These are phyloP conservation scores for Echria macrotheca DNA, from an alignment of 495 filamentous ascomycete genomes.

Conservation along the genomic window DNA sequence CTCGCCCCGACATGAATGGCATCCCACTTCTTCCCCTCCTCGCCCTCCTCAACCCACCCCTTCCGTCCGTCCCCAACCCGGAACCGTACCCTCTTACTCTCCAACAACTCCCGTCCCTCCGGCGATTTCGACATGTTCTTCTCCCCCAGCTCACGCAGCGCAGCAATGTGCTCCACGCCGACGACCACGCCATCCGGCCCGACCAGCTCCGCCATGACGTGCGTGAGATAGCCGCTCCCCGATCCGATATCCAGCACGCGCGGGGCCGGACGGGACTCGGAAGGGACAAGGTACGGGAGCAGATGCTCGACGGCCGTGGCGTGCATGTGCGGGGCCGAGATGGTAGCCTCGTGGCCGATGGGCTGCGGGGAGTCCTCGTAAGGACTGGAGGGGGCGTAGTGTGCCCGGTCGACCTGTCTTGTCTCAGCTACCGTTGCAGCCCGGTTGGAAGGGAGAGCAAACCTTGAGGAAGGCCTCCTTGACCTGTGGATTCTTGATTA, in stretches of 20 bases:
- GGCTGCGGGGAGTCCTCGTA: conserved; percentile 89
- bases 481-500: conserved; percentile 68
- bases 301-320: conserved; percentile 68
- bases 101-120: conserved; percentile 58
- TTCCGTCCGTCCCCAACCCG: conserved; percentile 75
- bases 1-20: conserved; percentile 96
- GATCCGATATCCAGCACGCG: conserved; percentile 83
- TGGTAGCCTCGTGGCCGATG: conserved; percentile 85
- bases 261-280: conserved; percentile 28
- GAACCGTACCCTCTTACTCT: conserved; percentile 60
- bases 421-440: no score
- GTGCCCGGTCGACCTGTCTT: conserved; percentile 88
- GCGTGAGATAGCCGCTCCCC: conserved; percentile 87
- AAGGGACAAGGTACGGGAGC: conserved; percentile 52
- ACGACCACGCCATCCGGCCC: conserved; percentile 57
- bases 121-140: conserved; percentile 68
- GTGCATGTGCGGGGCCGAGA: conserved; percentile 97
- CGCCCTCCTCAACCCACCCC: conserved; percentile 54
- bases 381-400: conserved; percentile 63
- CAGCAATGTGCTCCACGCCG: conserved; percentile 83
- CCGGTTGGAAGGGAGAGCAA: no score
- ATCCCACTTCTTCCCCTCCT: conserved; percentile 53
- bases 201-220: conserved; percentile 79
- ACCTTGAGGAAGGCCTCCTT: conserved; percentile 71
- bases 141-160: conserved; percentile 65